Conservation (phyloP, 129 eudicot genomes). For the Artemisia argyi region DNA sequence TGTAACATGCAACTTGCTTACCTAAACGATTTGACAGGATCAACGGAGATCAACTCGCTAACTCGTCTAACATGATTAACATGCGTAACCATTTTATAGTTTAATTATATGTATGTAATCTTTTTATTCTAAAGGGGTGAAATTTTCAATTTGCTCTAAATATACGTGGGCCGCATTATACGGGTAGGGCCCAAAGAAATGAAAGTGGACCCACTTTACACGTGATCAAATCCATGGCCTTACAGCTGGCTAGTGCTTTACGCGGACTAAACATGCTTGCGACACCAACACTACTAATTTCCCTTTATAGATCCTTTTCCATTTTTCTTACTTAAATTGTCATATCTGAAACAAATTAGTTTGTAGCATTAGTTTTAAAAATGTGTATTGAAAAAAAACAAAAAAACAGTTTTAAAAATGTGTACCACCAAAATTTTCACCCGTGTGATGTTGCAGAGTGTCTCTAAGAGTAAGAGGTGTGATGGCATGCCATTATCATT, state of each 20-base stretch:
- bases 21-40: too few relatives aligned
- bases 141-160: background rate
- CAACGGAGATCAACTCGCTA: too few relatives aligned
- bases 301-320: slow-evolving; percentile 1
- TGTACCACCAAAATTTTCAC: too few relatives aligned
- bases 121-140: background rate
- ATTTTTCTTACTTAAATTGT: background rate
- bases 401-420: too few relatives aligned
- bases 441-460: too few relatives aligned
- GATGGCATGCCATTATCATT: too few relatives aligned
- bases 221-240: slow-evolving; percentile 35
- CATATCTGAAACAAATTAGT: background rate
- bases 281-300: slow-evolving; percentile 31
- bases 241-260: slow-evolving; percentile 35
- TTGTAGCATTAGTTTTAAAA: too few relatives aligned
- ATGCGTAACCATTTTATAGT: too few relatives aligned
- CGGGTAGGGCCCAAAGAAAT: slow-evolving; percentile 13
- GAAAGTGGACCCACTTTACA: slow-evolving; percentile 27
- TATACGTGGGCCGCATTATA: slow-evolving; percentile 24
- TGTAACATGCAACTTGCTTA: too few relatives aligned
- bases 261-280: slow-evolving; percentile 29
- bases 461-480: too few relatives aligned
- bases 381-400: too few relatives aligned
- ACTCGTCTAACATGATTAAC: too few relatives aligned
- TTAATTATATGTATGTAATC: background rate